These are phyloP conservation scores for Porcisia hertigi DNA, from an alignment of 208 protist species.

Conservation along the genomic window DNA sequence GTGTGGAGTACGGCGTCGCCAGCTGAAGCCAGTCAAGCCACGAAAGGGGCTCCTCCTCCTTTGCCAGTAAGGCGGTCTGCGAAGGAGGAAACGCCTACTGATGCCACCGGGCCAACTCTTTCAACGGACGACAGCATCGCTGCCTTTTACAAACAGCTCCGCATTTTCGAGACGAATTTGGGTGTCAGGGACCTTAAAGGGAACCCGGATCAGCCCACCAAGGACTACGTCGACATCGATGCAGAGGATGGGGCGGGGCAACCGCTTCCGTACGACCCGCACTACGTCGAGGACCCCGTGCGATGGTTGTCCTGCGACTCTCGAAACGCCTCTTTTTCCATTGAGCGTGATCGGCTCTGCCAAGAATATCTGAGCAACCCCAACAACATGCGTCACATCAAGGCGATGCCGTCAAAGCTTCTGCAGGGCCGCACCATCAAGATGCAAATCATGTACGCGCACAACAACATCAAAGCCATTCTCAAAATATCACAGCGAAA, in stretches of 20 bases:
- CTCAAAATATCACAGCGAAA: conserved; percentile 84
- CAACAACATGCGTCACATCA: conserved; percentile 82
- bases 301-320: conserved; percentile 69
- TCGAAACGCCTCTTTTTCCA: conserved; percentile 65
- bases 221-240: conserved; percentile 64
- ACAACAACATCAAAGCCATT: conserved; percentile 73
- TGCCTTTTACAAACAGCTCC: conserved; percentile 25
- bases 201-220: conserved; percentile 61
- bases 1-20: background rate
- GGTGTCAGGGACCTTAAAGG: conserved; percentile 35
- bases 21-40: too few relatives aligned
- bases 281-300: conserved; percentile 18
- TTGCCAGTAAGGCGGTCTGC: background rate
- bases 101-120: background rate
- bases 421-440: conserved; percentile 82
- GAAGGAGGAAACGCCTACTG: background rate
- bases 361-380: conserved; percentile 69
- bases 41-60: background rate
- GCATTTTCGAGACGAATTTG: conserved; percentile 43
- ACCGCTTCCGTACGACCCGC: conserved; percentile 51
- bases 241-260: conserved; percentile 39
- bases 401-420: conserved; percentile 66
- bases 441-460: conserved; percentile 70
- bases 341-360: conserved; percentile 58
- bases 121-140: conserved; percentile 17